phyloP scores from a whole-genome alignment of 2,329 filamentous ascomycete species.

The Zymoseptoria passerinii region DNA sequence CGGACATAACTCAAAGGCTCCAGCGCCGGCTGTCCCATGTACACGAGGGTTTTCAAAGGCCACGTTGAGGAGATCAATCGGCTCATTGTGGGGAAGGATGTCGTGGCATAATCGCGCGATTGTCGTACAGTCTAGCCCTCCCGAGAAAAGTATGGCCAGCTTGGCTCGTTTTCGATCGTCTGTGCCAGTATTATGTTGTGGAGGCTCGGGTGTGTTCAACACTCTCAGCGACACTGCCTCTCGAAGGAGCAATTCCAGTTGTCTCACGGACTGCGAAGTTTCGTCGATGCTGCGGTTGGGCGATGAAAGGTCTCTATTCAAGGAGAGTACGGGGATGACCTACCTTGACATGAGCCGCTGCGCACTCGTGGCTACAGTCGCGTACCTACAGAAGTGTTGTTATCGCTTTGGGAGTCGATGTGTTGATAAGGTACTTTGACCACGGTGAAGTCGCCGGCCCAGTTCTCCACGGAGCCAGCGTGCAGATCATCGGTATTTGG shows the following conservation, averaged over 20 bases:
- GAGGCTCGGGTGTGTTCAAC: conserved; percentile 51
- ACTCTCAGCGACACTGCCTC: conserved; percentile 34
- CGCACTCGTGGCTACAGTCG: conserved; percentile 6
- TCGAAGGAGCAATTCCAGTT: conserved; percentile 18
- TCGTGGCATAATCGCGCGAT: conserved; percentile 75
- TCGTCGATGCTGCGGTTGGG: conserved; percentile 7
- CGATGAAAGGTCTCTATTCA: conserved; percentile 20
- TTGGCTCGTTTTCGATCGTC: conserved; percentile 33
- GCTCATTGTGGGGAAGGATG: conserved; percentile 57
- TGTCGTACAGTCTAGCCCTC: conserved; percentile 85
- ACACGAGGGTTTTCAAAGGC: conserved; percentile 89
- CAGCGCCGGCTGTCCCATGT: conserved; percentile 30
- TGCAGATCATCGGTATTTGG: not conserved
- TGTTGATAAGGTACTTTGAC: conserved; percentile 16
- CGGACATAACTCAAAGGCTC: conserved; percentile 72
- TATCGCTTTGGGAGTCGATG: conserved; percentile 1
- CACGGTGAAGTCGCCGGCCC: conserved; percentile 5
- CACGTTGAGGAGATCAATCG: conserved; percentile 85
- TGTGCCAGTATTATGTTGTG: not conserved
- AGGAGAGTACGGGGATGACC: conserved; percentile 25
- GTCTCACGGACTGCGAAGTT: conserved; percentile 17
- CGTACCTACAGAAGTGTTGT: conserved; percentile 19
- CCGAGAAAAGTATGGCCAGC: conserved; percentile 82
- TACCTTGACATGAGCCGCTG: conserved; percentile 27
- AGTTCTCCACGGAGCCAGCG: not conserved